Percentiles rank a stretch among this genome's conserved stretches.
phyloP scores from a whole-genome alignment of 352 stramenopile species.

The Ochromonadaceae sp. region DNA sequence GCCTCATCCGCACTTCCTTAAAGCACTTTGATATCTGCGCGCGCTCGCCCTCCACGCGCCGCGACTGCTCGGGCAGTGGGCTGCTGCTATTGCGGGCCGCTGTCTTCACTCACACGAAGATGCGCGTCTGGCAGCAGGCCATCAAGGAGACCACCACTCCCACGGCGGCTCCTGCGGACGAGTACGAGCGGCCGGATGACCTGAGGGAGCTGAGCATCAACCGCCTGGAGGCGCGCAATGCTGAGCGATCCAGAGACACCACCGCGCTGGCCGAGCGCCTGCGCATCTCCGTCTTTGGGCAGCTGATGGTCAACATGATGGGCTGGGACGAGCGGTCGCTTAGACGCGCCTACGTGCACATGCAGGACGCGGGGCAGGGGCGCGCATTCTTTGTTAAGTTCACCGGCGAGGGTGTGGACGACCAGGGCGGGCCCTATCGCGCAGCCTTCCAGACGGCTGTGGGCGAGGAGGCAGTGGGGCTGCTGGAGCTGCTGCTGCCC shows the following conservation, averaged over 20 bases:
- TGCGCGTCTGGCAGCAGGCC: slow-evolving; percentile 22
- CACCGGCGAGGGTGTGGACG: slow-evolving; percentile 90
- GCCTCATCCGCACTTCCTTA: too few relatives aligned
- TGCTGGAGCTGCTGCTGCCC: slow-evolving; percentile 29
- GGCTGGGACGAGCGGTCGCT: slow-evolving; percentile 27
- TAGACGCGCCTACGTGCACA: slow-evolving; percentile 29
- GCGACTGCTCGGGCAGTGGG: too few relatives aligned
- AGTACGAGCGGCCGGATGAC: slow-evolving; percentile 94
- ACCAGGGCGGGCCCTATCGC: slow-evolving; percentile 92
- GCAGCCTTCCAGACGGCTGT: slow-evolving; percentile 90
- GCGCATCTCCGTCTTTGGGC: slow-evolving; percentile 27
- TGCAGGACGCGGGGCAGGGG: slow-evolving; percentile 79
- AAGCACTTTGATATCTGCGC: too few relatives aligned
- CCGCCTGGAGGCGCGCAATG: slow-evolving; percentile 65
- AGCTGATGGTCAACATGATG: slow-evolving; percentile 23
- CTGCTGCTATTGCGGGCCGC: too few relatives aligned
- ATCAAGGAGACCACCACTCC: slow-evolving; percentile 70
- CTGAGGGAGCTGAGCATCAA: slow-evolving; percentile 95
- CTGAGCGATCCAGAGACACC: not conserved
- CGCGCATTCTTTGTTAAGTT: slow-evolving; percentile 98
- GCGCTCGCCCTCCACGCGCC: too few relatives aligned
- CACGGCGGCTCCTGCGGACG: slow-evolving; percentile 88
- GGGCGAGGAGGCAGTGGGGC: slow-evolving; percentile 51
- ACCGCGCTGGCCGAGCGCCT: slow-evolving; percentile 21
- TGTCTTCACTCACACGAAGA: slow-evolving; percentile 31